A percentile compares a stretch with the other conserved stretches of the same genome.
phyloP scores from a whole-genome alignment of 2,329 filamentous ascomycete genomes.

The Penicillium fuscoglaucum region DNA sequence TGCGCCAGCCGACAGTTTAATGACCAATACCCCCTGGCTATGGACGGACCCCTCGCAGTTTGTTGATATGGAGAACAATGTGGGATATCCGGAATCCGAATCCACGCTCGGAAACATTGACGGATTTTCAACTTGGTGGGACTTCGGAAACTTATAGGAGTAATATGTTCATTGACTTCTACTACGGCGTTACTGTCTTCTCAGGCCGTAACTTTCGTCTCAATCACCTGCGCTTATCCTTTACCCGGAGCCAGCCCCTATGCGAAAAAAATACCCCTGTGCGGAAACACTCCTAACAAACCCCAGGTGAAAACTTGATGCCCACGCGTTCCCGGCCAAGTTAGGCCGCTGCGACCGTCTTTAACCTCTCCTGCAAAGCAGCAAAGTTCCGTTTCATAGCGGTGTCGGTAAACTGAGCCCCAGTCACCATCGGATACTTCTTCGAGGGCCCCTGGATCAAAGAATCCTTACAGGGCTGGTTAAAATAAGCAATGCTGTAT shows the following conservation, averaged over 20 bases:
- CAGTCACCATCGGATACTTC: slow-evolving; percentile 63
- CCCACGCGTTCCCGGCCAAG: not conserved
- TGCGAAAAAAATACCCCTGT: slow-evolving; percentile 15
- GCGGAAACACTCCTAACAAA: slow-evolving; percentile 14
- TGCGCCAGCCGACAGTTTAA: slow-evolving; percentile 36
- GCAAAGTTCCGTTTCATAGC: slow-evolving; percentile 60
- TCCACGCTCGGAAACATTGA: slow-evolving; percentile 32
- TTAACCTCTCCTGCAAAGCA: slow-evolving; percentile 53
- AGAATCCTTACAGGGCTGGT: slow-evolving; percentile 61
- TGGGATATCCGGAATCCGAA: slow-evolving; percentile 32
- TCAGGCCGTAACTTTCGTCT: slow-evolving; percentile 7
- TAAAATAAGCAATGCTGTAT: slow-evolving; percentile 67
- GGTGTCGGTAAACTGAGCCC: slow-evolving; percentile 59
- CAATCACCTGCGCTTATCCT: not conserved
- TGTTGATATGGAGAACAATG: slow-evolving; percentile 32
- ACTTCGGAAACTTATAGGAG: slow-evolving; percentile 37
- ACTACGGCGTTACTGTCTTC: slow-evolving; percentile 10
- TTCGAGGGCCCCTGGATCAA: slow-evolving; percentile 61
- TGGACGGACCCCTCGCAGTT: slow-evolving; percentile 37
- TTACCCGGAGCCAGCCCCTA: slow-evolving; percentile 2
- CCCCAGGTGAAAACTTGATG: not conserved
- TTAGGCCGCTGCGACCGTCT: slow-evolving; percentile 23
- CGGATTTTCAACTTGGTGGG: slow-evolving; percentile 39
- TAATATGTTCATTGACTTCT: slow-evolving; percentile 27
- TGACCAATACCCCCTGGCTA: slow-evolving; percentile 39